A percentile compares a stretch with the other conserved stretches of the same genome.
These are phyloP conservation scores for Stipa capillata DNA, from an alignment of 176 grass and related monocot genomes.

Conservation along the genomic window DNA sequence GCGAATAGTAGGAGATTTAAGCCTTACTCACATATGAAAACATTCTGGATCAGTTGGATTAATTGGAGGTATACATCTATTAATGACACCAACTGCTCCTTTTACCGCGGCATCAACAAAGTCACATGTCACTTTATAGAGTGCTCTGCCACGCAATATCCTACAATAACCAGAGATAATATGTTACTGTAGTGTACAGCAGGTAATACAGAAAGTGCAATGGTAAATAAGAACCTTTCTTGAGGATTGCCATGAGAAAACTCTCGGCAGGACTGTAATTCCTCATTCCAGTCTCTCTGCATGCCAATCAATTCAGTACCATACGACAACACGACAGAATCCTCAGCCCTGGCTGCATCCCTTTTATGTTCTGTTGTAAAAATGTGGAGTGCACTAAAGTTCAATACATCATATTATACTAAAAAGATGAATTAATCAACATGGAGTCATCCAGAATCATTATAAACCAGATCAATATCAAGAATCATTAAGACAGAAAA, in stretches of 20 bases:
- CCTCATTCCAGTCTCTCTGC: constrained; percentile 99
- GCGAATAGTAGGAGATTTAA: background rate
- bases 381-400: background rate
- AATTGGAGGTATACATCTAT: constrained; percentile 92
- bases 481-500: background rate
- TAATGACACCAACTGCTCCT: constrained; percentile 96
- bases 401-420: background rate
- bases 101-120: constrained; percentile 97
- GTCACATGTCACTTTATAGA: constrained; percentile 98
- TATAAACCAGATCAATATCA: background rate
- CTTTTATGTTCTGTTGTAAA: constrained; percentile 70
- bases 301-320: constrained; percentile 94
- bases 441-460: background rate
- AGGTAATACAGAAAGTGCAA: constrained; percentile 13
- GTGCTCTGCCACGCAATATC: constrained; percentile 91
- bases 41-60: constrained; percentile 99
- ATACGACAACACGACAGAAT: constrained; percentile 72
- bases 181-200: background rate
- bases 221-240: constrained; percentile 60
- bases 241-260: constrained; percentile 86
- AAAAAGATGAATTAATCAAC: background rate
- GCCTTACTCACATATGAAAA: constrained; percentile 92
- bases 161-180: constrained; percentile 40
- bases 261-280: constrained; percentile 89
- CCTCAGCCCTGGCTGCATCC: constrained; percentile 86